Base-by-base conservation (phyloP, 768 basidiomycete species). In the Tulasnella sp. region DNA sequence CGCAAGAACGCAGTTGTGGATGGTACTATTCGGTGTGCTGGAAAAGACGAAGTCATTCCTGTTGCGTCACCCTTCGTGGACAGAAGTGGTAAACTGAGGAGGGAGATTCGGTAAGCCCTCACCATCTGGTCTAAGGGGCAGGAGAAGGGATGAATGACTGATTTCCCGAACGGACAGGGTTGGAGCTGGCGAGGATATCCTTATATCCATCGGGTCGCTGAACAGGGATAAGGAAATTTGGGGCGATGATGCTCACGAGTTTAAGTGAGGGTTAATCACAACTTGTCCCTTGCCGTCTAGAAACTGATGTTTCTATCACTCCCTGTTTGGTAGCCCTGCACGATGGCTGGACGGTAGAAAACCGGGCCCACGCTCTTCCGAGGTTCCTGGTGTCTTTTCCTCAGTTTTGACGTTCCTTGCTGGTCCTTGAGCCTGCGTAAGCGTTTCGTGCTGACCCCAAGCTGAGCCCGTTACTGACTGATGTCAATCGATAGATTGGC, bases 161-260 rank as follows among this genome's bases (percentile, higher is more conserved):
- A 20, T 60, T 28, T n/a, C 77, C 18, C 34, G 31, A 24, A 11
- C 40, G 18, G 18, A 46, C 46, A 83, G 84, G 31, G 81, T 86
- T 37, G 78, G 72, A 58, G 84, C 84, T 75, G 86, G 85, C 22
- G 89, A 88, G 1, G 83, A 88, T 9, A 82, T 85, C n/a, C 81
- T 87, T 7, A 85, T 93, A 24, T 91, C 91, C 0, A 90, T 93
- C 48, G 79, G 88, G 1, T 86, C 86, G 1, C 79, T 93, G 64
- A 92, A 94, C 82, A 86, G 88, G 12, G 87, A 88, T 11, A 87
- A 87, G 81, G 85, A 84, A 6, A 83, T 93, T 0, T 93, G 92
- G 92, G 92, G 93, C 8, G 86, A 89, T 12, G 92, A 93, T 83
- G 89, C 91, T 0, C 75, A 79, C 24, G 89, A 91, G 75, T 94